These are phyloP conservation scores for Fusarium setosum DNA, from an alignment of 2,329 filamentous ascomycete genomes.

Conservation along the genomic window DNA sequence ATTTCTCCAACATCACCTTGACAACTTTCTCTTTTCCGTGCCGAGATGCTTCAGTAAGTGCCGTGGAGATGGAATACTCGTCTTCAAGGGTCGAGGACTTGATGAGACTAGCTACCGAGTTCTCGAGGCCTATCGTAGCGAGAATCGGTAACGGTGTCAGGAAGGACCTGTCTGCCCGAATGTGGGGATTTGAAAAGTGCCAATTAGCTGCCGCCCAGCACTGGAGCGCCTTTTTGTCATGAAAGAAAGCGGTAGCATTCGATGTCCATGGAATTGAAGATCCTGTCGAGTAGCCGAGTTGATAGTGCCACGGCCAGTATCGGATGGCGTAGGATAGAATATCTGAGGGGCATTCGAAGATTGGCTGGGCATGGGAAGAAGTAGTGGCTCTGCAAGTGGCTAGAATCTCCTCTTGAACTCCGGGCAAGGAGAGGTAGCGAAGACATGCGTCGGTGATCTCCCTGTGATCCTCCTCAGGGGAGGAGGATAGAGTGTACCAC, in stretches of 20 bases:
- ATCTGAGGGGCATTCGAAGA: not conserved
- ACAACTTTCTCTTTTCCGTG: not conserved
- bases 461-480: not conserved
- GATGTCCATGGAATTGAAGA: not conserved
- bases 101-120: not conserved
- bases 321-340: not conserved
- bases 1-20: not conserved
- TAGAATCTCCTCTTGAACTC: not conserved
- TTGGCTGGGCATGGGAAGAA: not conserved
- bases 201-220: not conserved
- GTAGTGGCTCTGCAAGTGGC: not conserved
- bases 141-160: not conserved
- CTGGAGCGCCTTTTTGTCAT: not conserved
- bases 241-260: not conserved
- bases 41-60: not conserved
- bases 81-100: not conserved
- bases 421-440: not conserved
- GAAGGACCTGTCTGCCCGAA: not conserved
- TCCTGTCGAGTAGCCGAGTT: not conserved
- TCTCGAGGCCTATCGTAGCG: not conserved
- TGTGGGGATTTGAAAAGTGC: not conserved
- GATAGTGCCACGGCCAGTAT: not conserved
- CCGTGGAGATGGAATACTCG: not conserved
- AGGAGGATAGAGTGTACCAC: not conserved
- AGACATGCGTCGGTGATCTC: not conserved